phyloP scores from a whole-genome alignment of 495 filamentous ascomycete genomes.

The Penicillium turbatum region DNA sequence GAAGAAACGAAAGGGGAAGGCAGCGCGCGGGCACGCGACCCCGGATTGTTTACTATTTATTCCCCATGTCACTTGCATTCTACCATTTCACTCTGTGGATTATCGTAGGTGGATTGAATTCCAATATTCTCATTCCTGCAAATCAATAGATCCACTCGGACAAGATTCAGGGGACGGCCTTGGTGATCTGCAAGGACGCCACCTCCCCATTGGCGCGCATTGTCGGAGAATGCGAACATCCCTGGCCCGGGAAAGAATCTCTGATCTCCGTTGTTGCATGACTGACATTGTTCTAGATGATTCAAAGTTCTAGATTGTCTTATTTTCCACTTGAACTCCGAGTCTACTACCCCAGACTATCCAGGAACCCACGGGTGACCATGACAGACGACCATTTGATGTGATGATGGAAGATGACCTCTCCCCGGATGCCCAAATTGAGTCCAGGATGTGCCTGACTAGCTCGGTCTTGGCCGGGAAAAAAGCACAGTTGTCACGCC shows the following conservation, averaged over 20 bases:
- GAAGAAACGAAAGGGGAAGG: slow-evolving; percentile 15
- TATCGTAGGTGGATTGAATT: not conserved
- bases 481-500: slow-evolving; percentile 1
- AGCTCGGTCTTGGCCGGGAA: not conserved
- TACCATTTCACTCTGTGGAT: not conserved
- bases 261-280: not conserved
- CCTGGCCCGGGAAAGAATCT: not conserved
- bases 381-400: not conserved
- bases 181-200: slow-evolving; percentile 19
- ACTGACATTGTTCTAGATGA: not conserved
- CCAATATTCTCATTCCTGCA: not conserved
- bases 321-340: not conserved
- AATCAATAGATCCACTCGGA: not conserved
- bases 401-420: not conserved
- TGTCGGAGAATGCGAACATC: slow-evolving; percentile 4
- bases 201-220: slow-evolving; percentile 6
- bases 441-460: not conserved
- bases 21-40: slow-evolving; percentile 12
- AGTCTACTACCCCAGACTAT: not conserved
- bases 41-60: slow-evolving; percentile 8
- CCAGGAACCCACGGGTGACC: not conserved
- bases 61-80: slow-evolving; percentile 1
- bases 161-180: slow-evolving; percentile 1
- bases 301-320: not conserved
- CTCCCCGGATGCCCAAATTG: not conserved